phyloP scores from a whole-genome alignment of 208 protist species.

The Trypanosoma avium region DNA sequence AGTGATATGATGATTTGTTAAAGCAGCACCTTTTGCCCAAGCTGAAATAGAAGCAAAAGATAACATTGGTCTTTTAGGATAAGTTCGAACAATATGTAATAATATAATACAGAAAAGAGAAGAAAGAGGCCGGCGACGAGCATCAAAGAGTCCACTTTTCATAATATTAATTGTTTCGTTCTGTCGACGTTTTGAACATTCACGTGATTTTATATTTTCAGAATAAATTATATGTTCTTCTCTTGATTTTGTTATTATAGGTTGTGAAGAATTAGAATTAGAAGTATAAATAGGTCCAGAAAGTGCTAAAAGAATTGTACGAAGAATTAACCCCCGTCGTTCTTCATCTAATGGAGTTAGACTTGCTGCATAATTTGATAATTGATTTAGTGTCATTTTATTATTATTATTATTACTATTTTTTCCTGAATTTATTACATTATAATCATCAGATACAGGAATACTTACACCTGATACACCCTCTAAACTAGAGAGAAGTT shows the following conservation, averaged over 20 bases:
- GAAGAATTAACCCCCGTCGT: constrained; percentile 10
- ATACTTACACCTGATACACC: too few species aligned
- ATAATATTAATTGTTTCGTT: constrained; percentile 6
- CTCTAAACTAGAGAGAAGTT: background rate
- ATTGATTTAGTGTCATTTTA: too few species aligned
- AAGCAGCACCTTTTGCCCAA: background rate
- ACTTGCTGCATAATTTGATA: too few species aligned
- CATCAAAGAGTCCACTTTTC: constrained; percentile 7
- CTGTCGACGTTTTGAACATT: background rate
- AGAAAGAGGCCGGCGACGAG: background rate
- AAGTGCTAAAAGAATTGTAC: constrained; percentile 13
- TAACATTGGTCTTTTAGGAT: background rate
- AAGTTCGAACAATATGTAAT: constrained; percentile 22
- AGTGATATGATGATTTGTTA: background rate
- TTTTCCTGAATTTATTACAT: too few species aligned
- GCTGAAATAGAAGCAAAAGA: background rate
- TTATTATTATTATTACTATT: too few species aligned
- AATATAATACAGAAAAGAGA: constrained; percentile 3
- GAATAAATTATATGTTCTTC: background rate
- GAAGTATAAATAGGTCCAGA: constrained; percentile 13
- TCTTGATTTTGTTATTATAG: background rate
- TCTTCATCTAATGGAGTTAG: constrained; percentile 7
- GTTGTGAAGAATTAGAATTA: background rate
- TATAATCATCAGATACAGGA: too few species aligned
- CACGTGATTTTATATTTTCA: background rate